Conservation (phyloP, 106 monocot genomes). For the Allium cepa region DNA sequence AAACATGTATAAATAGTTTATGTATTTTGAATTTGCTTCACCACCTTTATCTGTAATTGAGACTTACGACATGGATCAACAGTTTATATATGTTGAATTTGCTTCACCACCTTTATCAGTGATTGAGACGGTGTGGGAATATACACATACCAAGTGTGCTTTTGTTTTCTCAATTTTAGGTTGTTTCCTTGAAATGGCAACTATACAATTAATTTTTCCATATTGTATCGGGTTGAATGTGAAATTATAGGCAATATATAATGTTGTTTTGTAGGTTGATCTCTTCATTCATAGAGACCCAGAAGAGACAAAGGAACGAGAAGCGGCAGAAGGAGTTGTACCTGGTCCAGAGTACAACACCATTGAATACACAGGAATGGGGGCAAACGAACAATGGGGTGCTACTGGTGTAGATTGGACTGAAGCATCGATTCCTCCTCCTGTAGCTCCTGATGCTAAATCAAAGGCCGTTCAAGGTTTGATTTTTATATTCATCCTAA, state of each 20-base stretch:
- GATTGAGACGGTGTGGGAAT: no score
- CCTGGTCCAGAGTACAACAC: constrained; percentile 41
- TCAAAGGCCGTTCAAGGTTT: constrained; percentile 10
- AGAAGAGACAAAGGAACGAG: constrained; percentile 67
- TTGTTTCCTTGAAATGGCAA: neutral
- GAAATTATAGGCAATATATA: neutral
- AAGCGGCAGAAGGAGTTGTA: constrained; percentile 42
- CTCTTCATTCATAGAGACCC: constrained; percentile 80
- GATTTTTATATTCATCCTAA: neutral
- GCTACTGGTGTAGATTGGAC: constrained; percentile 1
- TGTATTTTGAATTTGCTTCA: no score
- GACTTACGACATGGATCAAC: no score
- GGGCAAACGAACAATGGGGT: constrained; percentile 14
- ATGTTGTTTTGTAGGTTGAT: constrained; percentile 42
- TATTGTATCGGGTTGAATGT: no score
- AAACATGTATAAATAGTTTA: no score
- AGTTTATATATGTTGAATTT: no score
- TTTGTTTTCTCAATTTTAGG: neutral
- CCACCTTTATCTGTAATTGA: no score
- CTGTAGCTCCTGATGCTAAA: constrained; percentile 24
- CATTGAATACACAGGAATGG: constrained; percentile 22
- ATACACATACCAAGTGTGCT: no score
- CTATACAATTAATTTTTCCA: neutral
- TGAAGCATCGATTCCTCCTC: neutral
- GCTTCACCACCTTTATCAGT: no score